Evolutionary conservation across 2,329 filamentous ascomycete species (phyloP), one percentile per base, ranked within the genome.

Genomic region (Hypoxylon sp.): DNA sequence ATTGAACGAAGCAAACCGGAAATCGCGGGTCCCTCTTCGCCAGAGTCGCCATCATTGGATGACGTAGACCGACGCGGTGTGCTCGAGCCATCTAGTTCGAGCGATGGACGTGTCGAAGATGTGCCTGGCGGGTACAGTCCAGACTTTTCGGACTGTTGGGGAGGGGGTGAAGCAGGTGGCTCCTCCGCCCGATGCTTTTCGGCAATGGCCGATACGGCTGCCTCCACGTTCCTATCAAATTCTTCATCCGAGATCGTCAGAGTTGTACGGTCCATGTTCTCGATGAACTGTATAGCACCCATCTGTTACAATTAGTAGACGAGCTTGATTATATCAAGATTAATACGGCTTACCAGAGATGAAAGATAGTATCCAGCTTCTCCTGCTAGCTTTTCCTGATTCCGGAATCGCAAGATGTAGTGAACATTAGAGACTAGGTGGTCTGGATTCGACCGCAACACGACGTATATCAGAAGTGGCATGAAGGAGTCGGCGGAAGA

Each of bases 321-420:
- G 38, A 43, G 32, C 34, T 10, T 46, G 13, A 36, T n/a, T 9
- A 43, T 11, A 11, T 11, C 2, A n/a, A 6, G 2, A 41, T n/a
- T 21, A 41, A 9, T 25, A 30, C 6, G 50, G 76, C 86, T 75
- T 82, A 94, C 92, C 73, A 99, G 82, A 6, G 96, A 98, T 32
- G 95, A 98, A 60, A 99, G 88, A 80, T 99, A 99, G 80, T 99
- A 99, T 11, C 96, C 96, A 13, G 96, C 95, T 83, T 99, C 96
- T n/a, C 96, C 96, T 23, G 92, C 93, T 0, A 99, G 89, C 79
- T 98, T 98, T 58, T 99, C 96, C 80, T 98, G 96, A 76, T 98
- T 98, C 56, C 96, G 90, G 82, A 99, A 99, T 49, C 97, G 90
- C 56, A 98, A 84, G 70, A 99, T 98, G 79, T 99, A 99, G 80